phyloP scores from a whole-genome alignment of 2,329 filamentous ascomycete genomes.

The Pseudogymnoascus sp. region DNA sequence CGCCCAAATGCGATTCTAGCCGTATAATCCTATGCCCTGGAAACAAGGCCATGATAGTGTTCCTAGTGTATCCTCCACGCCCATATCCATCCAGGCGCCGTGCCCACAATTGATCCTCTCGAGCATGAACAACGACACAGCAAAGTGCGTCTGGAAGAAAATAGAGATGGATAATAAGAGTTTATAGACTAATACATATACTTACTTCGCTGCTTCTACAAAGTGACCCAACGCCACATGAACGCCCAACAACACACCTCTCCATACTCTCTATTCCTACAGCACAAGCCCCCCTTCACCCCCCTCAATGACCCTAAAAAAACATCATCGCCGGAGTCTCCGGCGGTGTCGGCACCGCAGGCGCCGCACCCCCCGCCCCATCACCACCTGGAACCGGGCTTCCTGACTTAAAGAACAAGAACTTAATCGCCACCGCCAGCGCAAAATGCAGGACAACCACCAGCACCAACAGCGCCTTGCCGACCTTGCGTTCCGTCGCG shows the following conservation, averaged over 20 bases:
- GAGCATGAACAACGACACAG: not conserved
- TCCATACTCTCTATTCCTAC: not conserved
- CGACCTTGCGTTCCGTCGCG: constrained; percentile 85
- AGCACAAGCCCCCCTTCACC: not conserved
- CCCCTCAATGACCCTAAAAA: not conserved
- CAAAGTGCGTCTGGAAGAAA: not conserved
- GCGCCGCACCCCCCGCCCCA: not conserved
- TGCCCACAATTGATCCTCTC: not conserved
- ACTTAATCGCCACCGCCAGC: constrained; percentile 90
- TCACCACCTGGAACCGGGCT: constrained; percentile 40
- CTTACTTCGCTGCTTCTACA: not conserved
- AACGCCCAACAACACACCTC: not conserved
- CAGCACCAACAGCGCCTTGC: constrained; percentile 75
- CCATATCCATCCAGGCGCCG: not conserved
- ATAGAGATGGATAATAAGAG: not conserved
- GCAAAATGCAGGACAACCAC: constrained; percentile 82
- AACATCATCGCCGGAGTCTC: constrained; percentile 2
- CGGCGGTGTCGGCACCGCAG: not conserved
- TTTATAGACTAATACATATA: not conserved
- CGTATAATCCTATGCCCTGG: not conserved
- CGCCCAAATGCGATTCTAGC: not conserved
- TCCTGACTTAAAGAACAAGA: constrained; percentile 85
- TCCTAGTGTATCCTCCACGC: not conserved
- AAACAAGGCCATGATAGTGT: not conserved
- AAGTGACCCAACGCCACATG: not conserved